Percentiles rank a stretch among this genome's conserved stretches.
phyloP scores from a whole-genome alignment of 225 moss, liverwort and hornwort genomes.

The Anthoceros angustus region DNA sequence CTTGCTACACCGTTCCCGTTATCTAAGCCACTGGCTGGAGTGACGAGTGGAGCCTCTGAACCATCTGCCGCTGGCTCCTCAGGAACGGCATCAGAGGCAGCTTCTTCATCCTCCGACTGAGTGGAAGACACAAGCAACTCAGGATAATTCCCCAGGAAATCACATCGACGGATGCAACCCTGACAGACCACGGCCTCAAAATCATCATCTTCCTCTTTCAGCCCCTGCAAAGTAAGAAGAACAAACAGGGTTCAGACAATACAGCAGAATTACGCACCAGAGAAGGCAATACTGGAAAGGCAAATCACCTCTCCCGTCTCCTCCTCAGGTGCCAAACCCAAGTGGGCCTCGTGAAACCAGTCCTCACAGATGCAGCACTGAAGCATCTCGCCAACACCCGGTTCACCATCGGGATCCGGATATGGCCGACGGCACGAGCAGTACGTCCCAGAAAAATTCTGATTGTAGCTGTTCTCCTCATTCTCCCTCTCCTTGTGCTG shows the following conservation, averaged over 20 bases:
- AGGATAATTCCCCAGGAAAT: slow-evolving; percentile 53
- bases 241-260: background rate
- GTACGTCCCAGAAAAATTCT: slow-evolving; percentile 68
- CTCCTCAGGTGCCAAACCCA: slow-evolving; percentile 34
- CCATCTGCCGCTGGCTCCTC: slow-evolving; percentile 3
- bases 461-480: slow-evolving; percentile 52
- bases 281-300: slow-evolving; percentile 1
- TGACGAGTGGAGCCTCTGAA: background rate
- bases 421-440: slow-evolving; percentile 62
- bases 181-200: slow-evolving; percentile 68
- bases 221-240: slow-evolving; percentile 29
- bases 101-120: slow-evolving; percentile 20
- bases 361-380: slow-evolving; percentile 94
- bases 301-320: background rate
- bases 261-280: background rate
- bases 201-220: slow-evolving; percentile 75
- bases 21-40: too few species aligned
- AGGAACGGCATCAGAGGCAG: slow-evolving; percentile 13
- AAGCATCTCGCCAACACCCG: slow-evolving; percentile 64
- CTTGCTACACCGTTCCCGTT: too few species aligned
- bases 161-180: slow-evolving; percentile 45
- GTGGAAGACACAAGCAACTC: slow-evolving; percentile 27
- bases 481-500: slow-evolving; percentile 48
- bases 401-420: slow-evolving; percentile 52
- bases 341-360: slow-evolving; percentile 82